Evolutionary conservation across 768 basidiomycete genomes (phyloP), one percentile per base, ranked within the genome.

Genomic region (Strobilomyces dryophilus): DNA sequence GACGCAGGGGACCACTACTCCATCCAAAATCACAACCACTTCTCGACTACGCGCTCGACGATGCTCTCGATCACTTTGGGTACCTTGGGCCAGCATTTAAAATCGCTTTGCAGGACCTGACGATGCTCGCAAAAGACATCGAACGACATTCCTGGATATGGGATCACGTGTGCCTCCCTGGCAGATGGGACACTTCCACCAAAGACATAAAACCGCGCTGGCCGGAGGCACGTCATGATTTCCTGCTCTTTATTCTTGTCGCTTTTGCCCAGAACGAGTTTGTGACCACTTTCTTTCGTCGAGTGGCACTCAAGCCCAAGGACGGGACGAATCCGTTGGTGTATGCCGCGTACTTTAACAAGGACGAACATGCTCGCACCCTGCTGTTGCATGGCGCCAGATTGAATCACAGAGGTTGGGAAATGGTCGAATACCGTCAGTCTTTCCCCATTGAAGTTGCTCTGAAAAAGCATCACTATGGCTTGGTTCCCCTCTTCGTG

Each of bases 271-370:
- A 44, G 18, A 26, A 32, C 9, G 40, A 44, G 5, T 15, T 52
- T 5, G 2, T 52, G 29, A 8, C 2, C 1, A 17, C 15, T 10
- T 29, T 51, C 27, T 8, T 51, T 21, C 52, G 52, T 10, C 17
- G 24, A 0, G 11, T 8, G 2, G 5, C 20, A n/a, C 32, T 51
- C 5, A 35, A 21, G n/a, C 49, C 27, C 12, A 54, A 39, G 42
- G 35, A 54, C 4, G 49, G 53, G 29, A 39, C 35, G 7, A 54
- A 54, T 27, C 53, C 53, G 15, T 8, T 54, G n/a, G 36, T 54
- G 4, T 54, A 54, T 45, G 35, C 49, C 6, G 53, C 53, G 2
- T 11, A 52, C 9, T 44, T 52, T 9, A 26, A 52, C 45, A 52
- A 47, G n/a, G n/a, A 18, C 1, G 45, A 47, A 26, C 51, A 47